Conservation (phyloP, 331 rosid genomes). For the Rosa hybrid region DNA sequence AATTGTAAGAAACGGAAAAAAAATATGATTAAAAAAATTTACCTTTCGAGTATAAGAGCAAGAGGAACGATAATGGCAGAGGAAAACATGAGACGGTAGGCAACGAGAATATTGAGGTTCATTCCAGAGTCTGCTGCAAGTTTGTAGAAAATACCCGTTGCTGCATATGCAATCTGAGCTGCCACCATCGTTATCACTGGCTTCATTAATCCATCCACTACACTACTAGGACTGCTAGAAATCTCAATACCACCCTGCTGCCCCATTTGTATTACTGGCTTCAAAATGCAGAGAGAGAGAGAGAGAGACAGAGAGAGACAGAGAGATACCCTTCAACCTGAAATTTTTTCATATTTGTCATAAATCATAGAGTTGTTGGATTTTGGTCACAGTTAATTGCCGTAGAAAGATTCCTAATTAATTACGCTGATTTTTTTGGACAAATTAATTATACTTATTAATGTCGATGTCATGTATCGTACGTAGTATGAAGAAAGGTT, state of each 20-base stretch:
- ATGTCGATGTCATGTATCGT: no score
- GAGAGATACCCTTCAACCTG: no score
- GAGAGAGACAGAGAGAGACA: neutral
- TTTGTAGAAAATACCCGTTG: slow-evolving; percentile 47
- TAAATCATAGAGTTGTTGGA: no score
- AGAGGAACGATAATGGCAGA: slow-evolving; percentile 46
- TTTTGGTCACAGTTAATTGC: no score
- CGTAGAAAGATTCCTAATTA: no score
- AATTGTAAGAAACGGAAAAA: no score
- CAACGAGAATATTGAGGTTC: slow-evolving; percentile 42
- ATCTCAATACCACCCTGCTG: neutral
- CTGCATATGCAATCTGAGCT: slow-evolving; percentile 47
- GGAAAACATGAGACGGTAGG: slow-evolving; percentile 55
- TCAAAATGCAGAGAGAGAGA: neutral
- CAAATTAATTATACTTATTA: no score
- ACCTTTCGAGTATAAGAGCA: slow-evolving; percentile 55
- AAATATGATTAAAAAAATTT: no score
- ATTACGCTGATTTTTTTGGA: no score
- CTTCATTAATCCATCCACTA: slow-evolving; percentile 27
- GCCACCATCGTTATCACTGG: slow-evolving; percentile 43
- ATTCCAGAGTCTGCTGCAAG: slow-evolving; percentile 55
- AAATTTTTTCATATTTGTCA: no score
- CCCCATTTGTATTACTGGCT: neutral
- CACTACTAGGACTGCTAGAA: neutral
- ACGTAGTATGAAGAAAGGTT: no score